Percentiles rank a stretch among this genome's conserved stretches.
phyloP scores from a whole-genome alignment of 2,329 filamentous ascomycete genomes.

The Sporothrix humicola region DNA sequence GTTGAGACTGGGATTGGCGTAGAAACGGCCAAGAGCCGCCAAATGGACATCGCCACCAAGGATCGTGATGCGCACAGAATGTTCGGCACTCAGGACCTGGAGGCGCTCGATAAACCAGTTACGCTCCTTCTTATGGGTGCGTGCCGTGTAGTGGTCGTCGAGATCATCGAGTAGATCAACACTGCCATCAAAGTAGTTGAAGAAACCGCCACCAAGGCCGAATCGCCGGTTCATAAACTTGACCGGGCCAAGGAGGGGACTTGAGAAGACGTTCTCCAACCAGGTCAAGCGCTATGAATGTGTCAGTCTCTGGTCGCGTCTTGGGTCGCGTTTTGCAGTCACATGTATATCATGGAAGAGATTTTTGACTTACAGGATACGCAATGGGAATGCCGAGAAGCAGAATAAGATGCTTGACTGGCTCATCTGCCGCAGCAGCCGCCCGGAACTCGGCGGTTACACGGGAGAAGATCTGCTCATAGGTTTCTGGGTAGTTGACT shows the following conservation, averaged over 20 bases:
- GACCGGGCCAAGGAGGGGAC: constrained; percentile 84
- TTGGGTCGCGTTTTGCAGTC: too few species aligned
- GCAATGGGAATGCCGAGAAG: constrained; percentile 86
- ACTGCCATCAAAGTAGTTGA: constrained; percentile 93
- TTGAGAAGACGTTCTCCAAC: constrained; percentile 90
- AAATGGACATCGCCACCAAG: constrained; percentile 93
- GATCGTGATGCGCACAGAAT: constrained; percentile 88
- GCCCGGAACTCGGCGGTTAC: constrained; percentile 71
- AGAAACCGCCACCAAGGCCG: constrained; percentile 80
- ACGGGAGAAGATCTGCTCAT: constrained; percentile 80
- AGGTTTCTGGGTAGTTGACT: constrained; percentile 92
- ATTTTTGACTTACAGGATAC: constrained; percentile 66
- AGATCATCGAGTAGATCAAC: constrained; percentile 91
- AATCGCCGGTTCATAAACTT: constrained; percentile 91
- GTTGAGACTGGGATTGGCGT: constrained; percentile 81
- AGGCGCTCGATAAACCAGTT: constrained; percentile 77
- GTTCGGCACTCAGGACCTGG: constrained; percentile 82
- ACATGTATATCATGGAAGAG: not conserved
- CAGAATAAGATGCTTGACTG: constrained; percentile 86
- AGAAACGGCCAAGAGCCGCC: constrained; percentile 91
- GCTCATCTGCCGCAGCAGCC: constrained; percentile 69
- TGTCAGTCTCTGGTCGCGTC: not conserved
- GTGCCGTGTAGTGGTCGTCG: constrained; percentile 94
- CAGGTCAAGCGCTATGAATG: constrained; percentile 77
- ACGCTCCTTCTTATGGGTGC: constrained; percentile 88